Evolutionary conservation across 129 eudicot genomes (phyloP).

Genomic region (Smallanthus sonchifolius): DNA sequence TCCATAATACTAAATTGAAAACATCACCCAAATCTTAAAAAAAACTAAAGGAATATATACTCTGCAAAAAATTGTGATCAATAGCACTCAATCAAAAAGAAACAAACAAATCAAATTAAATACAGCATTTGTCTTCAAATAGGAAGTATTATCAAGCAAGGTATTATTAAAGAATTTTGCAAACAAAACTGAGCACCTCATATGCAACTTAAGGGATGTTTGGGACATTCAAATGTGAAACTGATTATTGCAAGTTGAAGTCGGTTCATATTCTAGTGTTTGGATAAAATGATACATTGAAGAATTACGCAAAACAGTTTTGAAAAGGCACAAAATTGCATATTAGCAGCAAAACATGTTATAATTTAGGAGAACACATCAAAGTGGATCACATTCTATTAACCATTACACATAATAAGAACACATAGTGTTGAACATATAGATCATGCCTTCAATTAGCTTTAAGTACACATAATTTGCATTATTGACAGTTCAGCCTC

Average conservation of each 20-base stretch:
- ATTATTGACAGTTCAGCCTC: not conserved
- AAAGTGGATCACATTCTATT: too few species aligned
- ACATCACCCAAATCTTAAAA: too few species aligned
- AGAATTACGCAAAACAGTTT: too few species aligned
- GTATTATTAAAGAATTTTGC: not conserved
- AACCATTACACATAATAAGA: too few species aligned
- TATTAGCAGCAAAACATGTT: too few species aligned
- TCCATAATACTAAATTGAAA: too few species aligned
- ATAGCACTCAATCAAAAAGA: too few species aligned
- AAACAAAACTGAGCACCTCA: not conserved
- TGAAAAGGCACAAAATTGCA: too few species aligned
- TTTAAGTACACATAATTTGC: conserved; percentile 13
- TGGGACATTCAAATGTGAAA: not conserved
- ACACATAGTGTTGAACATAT: not conserved
- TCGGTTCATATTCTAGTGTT: not conserved
- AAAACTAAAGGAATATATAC: too few species aligned
- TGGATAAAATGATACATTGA: not conserved
- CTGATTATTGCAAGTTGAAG: not conserved
- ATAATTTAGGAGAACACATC: too few species aligned
- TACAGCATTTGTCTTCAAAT: not conserved
- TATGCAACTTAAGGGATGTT: not conserved
- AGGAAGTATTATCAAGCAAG: not conserved
- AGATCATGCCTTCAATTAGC: conserved; percentile 15
- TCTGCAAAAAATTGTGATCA: too few species aligned
- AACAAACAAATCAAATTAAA: not conserved